A percentile compares a stretch with the other conserved stretches of the same genome.
phyloP scores from a whole-genome alignment of 2,329 filamentous ascomycete species.

The Dothideomycetes sp. region DNA sequence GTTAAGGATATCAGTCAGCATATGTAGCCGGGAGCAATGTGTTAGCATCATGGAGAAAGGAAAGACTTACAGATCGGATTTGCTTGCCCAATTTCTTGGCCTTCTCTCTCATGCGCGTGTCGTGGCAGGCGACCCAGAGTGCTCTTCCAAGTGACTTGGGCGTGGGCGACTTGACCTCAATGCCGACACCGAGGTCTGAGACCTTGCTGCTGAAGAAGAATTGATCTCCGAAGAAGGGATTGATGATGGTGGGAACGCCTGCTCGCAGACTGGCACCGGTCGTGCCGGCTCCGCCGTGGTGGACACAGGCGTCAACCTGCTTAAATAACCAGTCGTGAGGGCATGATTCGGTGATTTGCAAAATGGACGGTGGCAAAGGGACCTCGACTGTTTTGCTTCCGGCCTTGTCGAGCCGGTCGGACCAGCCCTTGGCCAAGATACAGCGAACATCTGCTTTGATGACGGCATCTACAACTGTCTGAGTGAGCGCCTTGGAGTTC shows the following conservation, averaged over 20 bases:
- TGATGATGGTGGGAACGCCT: constrained; percentile 86
- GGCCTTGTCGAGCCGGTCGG: constrained; percentile 61
- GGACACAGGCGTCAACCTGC: constrained; percentile 86
- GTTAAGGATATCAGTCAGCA: constrained; percentile 20
- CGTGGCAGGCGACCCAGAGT: constrained; percentile 83
- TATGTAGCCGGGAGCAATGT: constrained; percentile 3
- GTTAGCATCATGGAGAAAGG: background rate
- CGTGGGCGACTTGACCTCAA: constrained; percentile 81
- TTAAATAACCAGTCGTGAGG: constrained; percentile 95
- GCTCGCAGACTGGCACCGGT: constrained; percentile 87
- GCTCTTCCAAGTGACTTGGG: constrained; percentile 76
- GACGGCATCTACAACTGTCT: constrained; percentile 87
- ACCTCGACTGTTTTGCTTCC: constrained; percentile 48
- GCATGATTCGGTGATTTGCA: constrained; percentile 68
- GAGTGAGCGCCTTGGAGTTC: constrained; percentile 77
- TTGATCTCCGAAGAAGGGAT: constrained; percentile 96
- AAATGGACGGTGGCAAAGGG: constrained; percentile 66
- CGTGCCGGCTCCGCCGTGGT: constrained; percentile 90
- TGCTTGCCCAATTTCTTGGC: constrained; percentile 71
- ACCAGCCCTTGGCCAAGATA: constrained; percentile 95
- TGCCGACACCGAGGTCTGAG: constrained; percentile 85
- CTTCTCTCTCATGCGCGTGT: constrained; percentile 82
- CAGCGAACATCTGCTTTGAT: constrained; percentile 85
- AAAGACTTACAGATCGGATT: constrained; percentile 63
- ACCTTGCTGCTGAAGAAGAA: constrained; percentile 89